These are phyloP conservation scores for Vaccinium vitisidaea DNA, from an alignment of 148 eudicot species.

Conservation along the genomic window DNA sequence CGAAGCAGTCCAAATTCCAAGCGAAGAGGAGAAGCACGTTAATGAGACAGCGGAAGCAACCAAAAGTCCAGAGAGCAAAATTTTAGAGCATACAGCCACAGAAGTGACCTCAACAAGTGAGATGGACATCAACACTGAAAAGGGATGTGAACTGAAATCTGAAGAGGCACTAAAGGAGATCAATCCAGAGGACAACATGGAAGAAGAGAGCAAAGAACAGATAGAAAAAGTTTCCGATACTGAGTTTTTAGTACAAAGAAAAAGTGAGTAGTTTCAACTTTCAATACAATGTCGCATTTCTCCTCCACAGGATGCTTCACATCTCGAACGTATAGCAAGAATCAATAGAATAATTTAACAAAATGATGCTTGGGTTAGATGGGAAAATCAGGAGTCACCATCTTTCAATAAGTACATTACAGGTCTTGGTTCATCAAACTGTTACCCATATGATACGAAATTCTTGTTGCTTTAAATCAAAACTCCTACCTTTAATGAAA, in stretches of 20 bases:
- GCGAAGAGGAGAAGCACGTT: constrained; percentile 3
- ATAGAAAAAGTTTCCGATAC: constrained; percentile 3
- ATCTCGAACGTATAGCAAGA: not conserved
- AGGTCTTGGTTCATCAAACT: not conserved
- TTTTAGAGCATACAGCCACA: constrained; percentile 12
- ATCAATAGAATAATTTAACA: not conserved
- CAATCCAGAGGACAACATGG: not conserved
- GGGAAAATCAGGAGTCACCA: not conserved
- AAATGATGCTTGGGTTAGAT: not conserved
- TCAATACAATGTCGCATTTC: not conserved
- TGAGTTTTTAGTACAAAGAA: constrained; percentile 7
- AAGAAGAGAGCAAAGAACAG: constrained; percentile 5
- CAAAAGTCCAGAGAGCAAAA: not conserved
- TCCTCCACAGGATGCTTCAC: not conserved
- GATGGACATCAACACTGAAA: constrained; percentile 9
- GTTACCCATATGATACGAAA: not conserved
- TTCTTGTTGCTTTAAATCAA: not conserved
- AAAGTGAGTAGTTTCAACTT: constrained; percentile 14
- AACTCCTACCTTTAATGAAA: not conserved
- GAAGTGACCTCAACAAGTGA: constrained; percentile 14
- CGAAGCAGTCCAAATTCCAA: constrained; percentile 12
- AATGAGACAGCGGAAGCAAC: constrained; percentile 11
- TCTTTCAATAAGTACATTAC: not conserved
- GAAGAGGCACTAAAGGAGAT: constrained; percentile 12
- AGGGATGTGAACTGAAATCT: not conserved